A percentile compares a stretch with the other conserved stretches of the same genome.
phyloP scores from a whole-genome alignment of 2,329 filamentous ascomycete genomes.

The Raffaelea arxii region DNA sequence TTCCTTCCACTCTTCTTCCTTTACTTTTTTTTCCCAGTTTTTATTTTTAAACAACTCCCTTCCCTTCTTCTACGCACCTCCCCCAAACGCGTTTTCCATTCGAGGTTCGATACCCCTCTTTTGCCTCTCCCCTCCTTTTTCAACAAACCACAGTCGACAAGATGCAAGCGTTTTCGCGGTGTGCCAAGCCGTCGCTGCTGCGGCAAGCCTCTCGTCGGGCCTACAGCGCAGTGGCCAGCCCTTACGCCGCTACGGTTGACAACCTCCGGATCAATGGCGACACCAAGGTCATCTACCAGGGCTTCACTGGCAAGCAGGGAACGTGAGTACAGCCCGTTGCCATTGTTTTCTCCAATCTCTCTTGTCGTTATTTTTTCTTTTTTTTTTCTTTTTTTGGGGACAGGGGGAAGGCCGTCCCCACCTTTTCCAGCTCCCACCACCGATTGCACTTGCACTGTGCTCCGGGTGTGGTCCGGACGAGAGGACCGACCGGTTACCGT shows the following conservation, averaged over 20 bases:
- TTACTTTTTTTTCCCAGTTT: no score
- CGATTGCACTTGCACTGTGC: no score
- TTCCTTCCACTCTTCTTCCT: no score
- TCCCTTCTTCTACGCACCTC: neutral
- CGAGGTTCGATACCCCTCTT: neutral
- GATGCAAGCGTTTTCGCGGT: conserved; percentile 82
- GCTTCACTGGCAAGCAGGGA: conserved; percentile 96
- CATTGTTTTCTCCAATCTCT: no score
- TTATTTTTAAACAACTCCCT: no score
- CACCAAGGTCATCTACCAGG: conserved; percentile 94
- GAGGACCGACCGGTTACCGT: no score
- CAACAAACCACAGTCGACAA: conserved; percentile 26
- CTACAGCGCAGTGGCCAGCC: conserved; percentile 63
- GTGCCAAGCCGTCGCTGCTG: conserved; percentile 55
- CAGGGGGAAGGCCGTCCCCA: neutral
- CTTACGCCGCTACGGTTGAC: conserved; percentile 62
- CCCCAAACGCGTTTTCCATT: no score
- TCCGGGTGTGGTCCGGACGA: no score
- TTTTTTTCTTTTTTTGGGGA: no score
- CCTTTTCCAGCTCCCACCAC: conserved; percentile 1
- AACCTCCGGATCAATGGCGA: conserved; percentile 91
- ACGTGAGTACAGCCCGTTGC: conserved; percentile 66
- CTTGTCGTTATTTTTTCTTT: no score
- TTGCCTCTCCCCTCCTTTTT: conserved; percentile 1
- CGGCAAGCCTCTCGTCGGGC: conserved; percentile 55